Percentiles rank a stretch among this genome's conserved stretches.
Evolutionary conservation across 352 stramenopile genomes (phyloP).

Genomic region (Phytophthora constricta): DNA sequence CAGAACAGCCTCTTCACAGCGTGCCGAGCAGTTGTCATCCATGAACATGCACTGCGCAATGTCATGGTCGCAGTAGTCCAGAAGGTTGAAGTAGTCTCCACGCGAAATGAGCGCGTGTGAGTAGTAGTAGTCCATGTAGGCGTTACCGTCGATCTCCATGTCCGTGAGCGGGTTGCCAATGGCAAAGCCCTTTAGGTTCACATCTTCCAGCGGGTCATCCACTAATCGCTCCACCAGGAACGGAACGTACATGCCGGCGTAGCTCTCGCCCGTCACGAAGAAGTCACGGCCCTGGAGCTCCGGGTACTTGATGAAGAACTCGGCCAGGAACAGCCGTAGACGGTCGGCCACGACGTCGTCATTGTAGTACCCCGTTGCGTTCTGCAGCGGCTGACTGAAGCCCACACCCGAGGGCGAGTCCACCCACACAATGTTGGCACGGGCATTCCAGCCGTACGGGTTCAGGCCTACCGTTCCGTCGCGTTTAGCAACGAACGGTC

Average conservation of each 20-base stretch:
- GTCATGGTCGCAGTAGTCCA: constrained; percentile 59
- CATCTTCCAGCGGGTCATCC: constrained; percentile 45
- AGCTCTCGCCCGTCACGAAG: constrained; percentile 90
- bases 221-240: constrained; percentile 77
- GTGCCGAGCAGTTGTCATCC: constrained; percentile 49
- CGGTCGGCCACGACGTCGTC: constrained; percentile 64
- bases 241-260: constrained; percentile 90
- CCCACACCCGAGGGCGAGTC: constrained; percentile 90
- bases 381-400: constrained; percentile 65
- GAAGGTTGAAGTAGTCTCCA: constrained; percentile 60
- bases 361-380: constrained; percentile 61
- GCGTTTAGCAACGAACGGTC: constrained; percentile 62
- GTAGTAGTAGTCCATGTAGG: constrained; percentile 83
- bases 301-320: constrained; percentile 83
- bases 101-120: constrained; percentile 77
- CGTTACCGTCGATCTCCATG: constrained; percentile 66
- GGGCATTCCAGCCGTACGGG: constrained; percentile 87
- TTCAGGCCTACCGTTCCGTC: constrained; percentile 71
- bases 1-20: constrained; percentile 54
- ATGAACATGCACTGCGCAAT: constrained; percentile 70
- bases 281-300: constrained; percentile 72
- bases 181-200: constrained; percentile 70
- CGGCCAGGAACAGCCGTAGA: constrained; percentile 63
- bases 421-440: constrained; percentile 90
- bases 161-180: constrained; percentile 83